Percentiles rank a stretch among this genome's conserved stretches.
phyloP scores from a whole-genome alignment of 2,329 filamentous ascomycete genomes.

The Plectosphaerella cucumerina region DNA sequence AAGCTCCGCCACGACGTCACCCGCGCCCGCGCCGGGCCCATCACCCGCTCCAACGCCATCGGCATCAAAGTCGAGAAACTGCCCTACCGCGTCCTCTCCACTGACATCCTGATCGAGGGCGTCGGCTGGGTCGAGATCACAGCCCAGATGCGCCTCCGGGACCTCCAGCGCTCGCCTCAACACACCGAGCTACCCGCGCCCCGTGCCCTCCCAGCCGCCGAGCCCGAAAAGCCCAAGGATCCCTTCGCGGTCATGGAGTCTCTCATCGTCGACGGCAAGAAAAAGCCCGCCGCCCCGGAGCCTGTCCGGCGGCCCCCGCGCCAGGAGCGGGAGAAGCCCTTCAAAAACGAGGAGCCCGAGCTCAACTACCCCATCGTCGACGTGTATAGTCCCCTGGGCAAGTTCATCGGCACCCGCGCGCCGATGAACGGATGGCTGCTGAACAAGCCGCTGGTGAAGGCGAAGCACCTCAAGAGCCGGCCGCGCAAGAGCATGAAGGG shows the following conservation, averaged over 20 bases:
- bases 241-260: constrained; percentile 9
- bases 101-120: constrained; percentile 86
- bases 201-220: constrained; percentile 10
- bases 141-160: constrained; percentile 68
- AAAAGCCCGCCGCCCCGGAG: constrained; percentile 10
- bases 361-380: constrained; percentile 68
- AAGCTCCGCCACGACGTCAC: constrained; percentile 80
- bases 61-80: constrained; percentile 63
- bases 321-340: constrained; percentile 7
- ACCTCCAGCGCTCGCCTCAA: constrained; percentile 26
- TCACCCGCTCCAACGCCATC: constrained; percentile 60
- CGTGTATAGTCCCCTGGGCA: constrained; percentile 81
- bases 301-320: constrained; percentile 6
- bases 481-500: constrained; percentile 70
- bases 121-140: constrained; percentile 90
- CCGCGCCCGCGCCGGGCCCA: constrained; percentile 67
- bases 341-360: constrained; percentile 22
- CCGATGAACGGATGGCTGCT: constrained; percentile 71
- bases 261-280: constrained; percentile 3
- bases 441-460: constrained; percentile 49
- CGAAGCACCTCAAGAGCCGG: constrained; percentile 45
- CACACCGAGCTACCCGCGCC: constrained; percentile 15
- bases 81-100: constrained; percentile 74
- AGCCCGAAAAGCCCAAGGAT: constrained; percentile 4
- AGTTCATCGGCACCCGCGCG: constrained; percentile 62